Evolutionary conservation across 768 basidiomycete genomes (phyloP), one percentile per base, ranked within the genome.

Genomic region (Leccinum obscurum): DNA sequence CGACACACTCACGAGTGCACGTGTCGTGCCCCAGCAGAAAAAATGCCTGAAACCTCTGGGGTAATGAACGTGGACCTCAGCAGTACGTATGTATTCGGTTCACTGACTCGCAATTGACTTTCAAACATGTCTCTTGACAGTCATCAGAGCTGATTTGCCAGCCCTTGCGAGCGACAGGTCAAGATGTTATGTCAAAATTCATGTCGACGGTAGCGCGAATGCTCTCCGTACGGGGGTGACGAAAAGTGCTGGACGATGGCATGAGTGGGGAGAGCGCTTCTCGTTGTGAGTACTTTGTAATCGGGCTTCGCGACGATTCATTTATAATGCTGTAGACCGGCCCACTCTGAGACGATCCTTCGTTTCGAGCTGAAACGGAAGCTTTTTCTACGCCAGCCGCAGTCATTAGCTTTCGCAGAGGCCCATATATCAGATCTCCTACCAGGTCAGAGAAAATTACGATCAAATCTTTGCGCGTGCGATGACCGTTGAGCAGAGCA

Each of bases 31-130:
- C 28, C 26, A 52, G 48, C 24, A 52, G 9, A 11, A 52, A 41
- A 55, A 13, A 58, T 58, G 30, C 3, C 52, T 5, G 37, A 52
- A 30, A 20, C 24, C 52, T 30, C 50, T 22, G 55, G 76, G 54
- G 62, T 74, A 4, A 74, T 79, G 32, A 60, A 62, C 54, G 39
- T 68, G 44, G 63, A 67, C 48, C 55, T 68, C 59, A 64, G 53
- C 20, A 30, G 68, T 70, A 20, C n/a, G 65, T 64, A 26, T 20
- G 65, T 65, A 24, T 22, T 9, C 4, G 4, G 17, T 37, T 17
- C 14, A 8, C 9, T 4, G 22, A 9, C 17, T 32, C 24, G n/a
- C 41, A 56, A 66, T 61, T 20, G n/a, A 17, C 49, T 8, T 34
- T 59, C 14, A 50, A n/a, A 24, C 39, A 5, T 1, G 9, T 26